Evolutionary conservation across 768 basidiomycete species (phyloP), one percentile per base, ranked within the genome.

Genomic region (Agaricus blazei): DNA sequence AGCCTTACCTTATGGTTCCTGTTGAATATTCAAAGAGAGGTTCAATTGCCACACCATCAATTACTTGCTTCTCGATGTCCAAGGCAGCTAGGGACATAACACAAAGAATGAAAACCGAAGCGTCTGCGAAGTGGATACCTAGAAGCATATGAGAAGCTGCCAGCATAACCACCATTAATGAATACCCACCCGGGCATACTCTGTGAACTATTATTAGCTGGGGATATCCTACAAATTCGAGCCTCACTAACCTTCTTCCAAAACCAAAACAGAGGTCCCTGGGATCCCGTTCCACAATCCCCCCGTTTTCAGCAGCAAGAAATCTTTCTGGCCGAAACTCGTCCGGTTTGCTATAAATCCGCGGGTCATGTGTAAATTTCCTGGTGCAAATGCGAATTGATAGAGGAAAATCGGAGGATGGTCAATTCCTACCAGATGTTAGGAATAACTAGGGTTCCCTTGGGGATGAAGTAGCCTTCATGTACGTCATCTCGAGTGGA

Each of bases 211-310:
- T 41, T 6, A 41, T 34, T 44, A 57, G 63, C 55, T 34, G 44
- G 52, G 12, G 38, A 51, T 58, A 47, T 44, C 46, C 44, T 26
- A 28, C 46, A 56, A 6, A 52, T 44, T 34, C 48, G 49, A 34
- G 52, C 48, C 48, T 56, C 38, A 68, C 76, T 58, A 57, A 77
- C 78, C 87, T 78, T 68, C 87, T 73, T 47, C 87, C 87, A 63
- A 87, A 89, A 6, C 87, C 87, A 68, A 87, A 89, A 61, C 80
- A 83, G 46, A 83, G 64, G 47, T 74, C 74, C 52, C 80, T 80
- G 57, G 85, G 83, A 66, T 87, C 84, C 19, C 62, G 65, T 62
- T 85, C 81, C 29, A 75, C 75, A 43, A 67, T 59, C 47, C 67
- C 68, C 50, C 65, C 70, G 26, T 56, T 56, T 57, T 71, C 74